Base-by-base conservation (phyloP, 2,329 filamentous ascomycete genomes). In the Aspergillus nomiae region DNA sequence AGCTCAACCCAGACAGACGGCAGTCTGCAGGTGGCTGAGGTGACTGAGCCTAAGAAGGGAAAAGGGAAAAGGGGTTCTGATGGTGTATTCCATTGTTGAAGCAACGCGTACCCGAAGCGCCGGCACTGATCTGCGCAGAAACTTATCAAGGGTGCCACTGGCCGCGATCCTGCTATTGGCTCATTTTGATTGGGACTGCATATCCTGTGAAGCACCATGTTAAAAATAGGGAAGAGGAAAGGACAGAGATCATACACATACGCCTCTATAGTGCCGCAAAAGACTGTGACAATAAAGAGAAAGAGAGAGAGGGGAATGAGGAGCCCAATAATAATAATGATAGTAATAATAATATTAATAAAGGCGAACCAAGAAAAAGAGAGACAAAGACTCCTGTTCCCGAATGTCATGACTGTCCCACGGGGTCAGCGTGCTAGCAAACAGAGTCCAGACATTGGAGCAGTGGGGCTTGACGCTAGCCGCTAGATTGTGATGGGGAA, bases 21-120 rank as follows among this genome's bases (percentile, higher is more conserved):
- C 19, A 60, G 24, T 30, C 36, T 53, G 61, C 61, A 63, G 58
- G 41, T 46, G 43, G 58, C 46, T 59, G 56, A 59, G 14, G n/a
- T 54, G 51, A 41, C 43, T 30, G 56, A 4, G n/a, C 11, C 45
- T 36, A 50, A 53, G 32, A 59, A 38, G 50, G 57, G 43, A 38
- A 63, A 60, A 54, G 43, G 56, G 41, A 19, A n/a, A 53, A 26
- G 30, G 46, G 38, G 34, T 4, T 43, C 16, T n/a, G 32, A 24
- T 24, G 14, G 32, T n/a, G 34, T 55, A 19, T 51, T 55, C 51
- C 21, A 55, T 36, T 55, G 51, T 55, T 55, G 51, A 38, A 38
- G 32, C 24, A 19, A n/a, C 11, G 38, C 12, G 48, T 57, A 55
- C 38, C 58, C 58, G 34, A 30, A 59, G 32, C 58, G 30, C 48